These are phyloP conservation scores for Colletotrichum tropicale DNA, from an alignment of 2,329 filamentous ascomycete genomes.

Conservation along the genomic window DNA sequence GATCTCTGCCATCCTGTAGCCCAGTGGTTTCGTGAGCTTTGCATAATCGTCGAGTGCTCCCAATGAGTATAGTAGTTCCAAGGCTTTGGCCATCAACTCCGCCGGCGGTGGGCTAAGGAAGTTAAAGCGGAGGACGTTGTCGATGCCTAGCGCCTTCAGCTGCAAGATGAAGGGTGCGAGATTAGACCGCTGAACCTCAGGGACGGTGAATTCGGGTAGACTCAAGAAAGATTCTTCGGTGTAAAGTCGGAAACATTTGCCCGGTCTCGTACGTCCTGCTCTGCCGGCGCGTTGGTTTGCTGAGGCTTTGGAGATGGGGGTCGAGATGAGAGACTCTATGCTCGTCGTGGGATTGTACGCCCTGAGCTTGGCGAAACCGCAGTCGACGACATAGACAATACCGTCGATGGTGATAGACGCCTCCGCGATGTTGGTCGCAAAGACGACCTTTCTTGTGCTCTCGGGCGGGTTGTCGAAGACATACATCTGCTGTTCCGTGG, in stretches of 20 bases:
- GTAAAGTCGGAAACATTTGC: constrained; percentile 94
- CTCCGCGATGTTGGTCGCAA: constrained; percentile 95
- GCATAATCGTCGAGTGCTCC: constrained; percentile 89
- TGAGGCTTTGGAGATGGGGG: constrained; percentile 86
- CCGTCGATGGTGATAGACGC: constrained; percentile 94
- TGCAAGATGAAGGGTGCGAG: constrained; percentile 88
- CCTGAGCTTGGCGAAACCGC: constrained; percentile 88
- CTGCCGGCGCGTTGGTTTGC: constrained; percentile 91
- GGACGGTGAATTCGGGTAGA: constrained; percentile 76
- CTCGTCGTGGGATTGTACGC: constrained; percentile 84
- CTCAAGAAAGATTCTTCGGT: constrained; percentile 73
- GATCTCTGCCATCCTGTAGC: constrained; percentile 88
- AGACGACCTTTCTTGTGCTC: constrained; percentile 87
- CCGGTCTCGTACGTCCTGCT: constrained; percentile 85
- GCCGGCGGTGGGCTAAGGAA: constrained; percentile 87
- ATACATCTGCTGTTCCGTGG: constrained; percentile 92
- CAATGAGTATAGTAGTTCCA: constrained; percentile 86
- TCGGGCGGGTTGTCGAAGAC: constrained; percentile 86
- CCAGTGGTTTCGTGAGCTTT: constrained; percentile 88
- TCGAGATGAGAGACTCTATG: constrained; percentile 85
- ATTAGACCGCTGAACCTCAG: constrained; percentile 92
- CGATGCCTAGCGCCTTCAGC: constrained; percentile 92
- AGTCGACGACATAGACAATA: constrained; percentile 89
- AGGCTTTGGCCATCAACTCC: constrained; percentile 81
- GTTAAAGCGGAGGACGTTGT: constrained; percentile 90